These are phyloP conservation scores for Aureobasidium pullulans DNA, from an alignment of 2,329 filamentous ascomycete species.

Conservation along the genomic window DNA sequence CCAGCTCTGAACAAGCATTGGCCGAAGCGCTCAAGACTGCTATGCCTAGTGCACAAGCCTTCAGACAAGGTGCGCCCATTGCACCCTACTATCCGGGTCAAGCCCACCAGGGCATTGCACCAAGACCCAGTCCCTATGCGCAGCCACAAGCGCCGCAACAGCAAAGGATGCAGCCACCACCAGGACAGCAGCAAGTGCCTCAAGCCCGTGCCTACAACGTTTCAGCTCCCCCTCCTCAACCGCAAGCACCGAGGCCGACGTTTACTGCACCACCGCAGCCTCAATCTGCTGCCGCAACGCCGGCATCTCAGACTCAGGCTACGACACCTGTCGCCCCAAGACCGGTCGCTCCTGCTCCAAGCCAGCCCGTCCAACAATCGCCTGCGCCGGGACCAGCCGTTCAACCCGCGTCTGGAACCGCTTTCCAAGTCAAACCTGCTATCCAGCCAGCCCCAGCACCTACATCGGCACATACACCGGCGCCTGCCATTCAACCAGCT, in stretches of 20 bases:
- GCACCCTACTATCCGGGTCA: background rate
- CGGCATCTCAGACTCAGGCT: background rate
- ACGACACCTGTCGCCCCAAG: background rate
- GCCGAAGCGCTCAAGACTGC: constrained; percentile 12
- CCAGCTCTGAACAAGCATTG: background rate
- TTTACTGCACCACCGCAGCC: background rate
- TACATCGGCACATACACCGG: background rate
- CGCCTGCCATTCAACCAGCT: background rate
- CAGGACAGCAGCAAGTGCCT: constrained; percentile 1
- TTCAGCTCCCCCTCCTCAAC: background rate
- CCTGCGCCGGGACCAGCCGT: background rate
- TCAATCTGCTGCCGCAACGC: background rate
- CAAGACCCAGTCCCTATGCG: background rate
- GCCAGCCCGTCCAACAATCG: background rate
- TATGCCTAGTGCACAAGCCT: background rate
- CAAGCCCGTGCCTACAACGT: background rate
- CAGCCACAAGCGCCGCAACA: constrained; percentile 10
- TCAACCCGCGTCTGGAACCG: background rate
- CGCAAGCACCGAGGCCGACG: constrained; percentile 6
- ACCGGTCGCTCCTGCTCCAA: background rate
- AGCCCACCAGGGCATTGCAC: background rate
- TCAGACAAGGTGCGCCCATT: background rate
- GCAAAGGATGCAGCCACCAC: constrained; percentile 2
- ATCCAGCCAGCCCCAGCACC: background rate
- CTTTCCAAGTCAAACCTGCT: background rate